Evolutionary conservation across 805 yeast genomes (phyloP), one percentile per base, ranked within the genome.

Genomic region (Candida ficus): DNA sequence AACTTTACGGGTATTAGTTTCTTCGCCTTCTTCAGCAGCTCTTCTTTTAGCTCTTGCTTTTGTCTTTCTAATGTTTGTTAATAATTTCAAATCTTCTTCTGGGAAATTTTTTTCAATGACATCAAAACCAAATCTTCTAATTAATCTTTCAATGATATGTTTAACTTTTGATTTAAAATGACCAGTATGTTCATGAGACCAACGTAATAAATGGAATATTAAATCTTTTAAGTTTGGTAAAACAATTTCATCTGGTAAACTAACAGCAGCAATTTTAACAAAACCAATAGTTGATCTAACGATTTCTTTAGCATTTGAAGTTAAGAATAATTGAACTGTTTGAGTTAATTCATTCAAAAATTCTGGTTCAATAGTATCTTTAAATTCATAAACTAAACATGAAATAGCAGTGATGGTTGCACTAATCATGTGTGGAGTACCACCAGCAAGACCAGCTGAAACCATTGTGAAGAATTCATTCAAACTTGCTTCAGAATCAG

Each of bases 151-250:
- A 47, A 93, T 70, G 40, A 93, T 83, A 57, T 93, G 97, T 67
- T 88, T 87, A 28, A 93, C 91, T 62, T 87, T 91, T 12, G 90
- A 76, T 60, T 87, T 89, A 73, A 93, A 93, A 58, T 89, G 96
- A 35, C 95, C 95, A 56, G 88, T 87, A 63, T 91, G 97, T 60
- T 90, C 97, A 60, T 88, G 93, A 31, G 96, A 87, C 93, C 97
- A 90, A 46, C 80, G 78, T 75, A 93, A 70, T 54, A 93, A 72
- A 53, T 85, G 83, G 20, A 75, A 69, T 39, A 93, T 67, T 38
- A 93, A 64, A 10, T 75, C 80, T 26, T 71, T 71, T 53, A 91
- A 73, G 50, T 81, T 80, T 8, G 79, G 72, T 50, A 73, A 74
- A 40, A 93, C 78, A 50, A 80, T 57, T 18, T 85, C 95, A 45